Evolutionary conservation across 2,329 filamentous ascomycete species (phyloP), one percentile per base, ranked within the genome.

Genomic region (Pseudogymnoascus sp.): DNA sequence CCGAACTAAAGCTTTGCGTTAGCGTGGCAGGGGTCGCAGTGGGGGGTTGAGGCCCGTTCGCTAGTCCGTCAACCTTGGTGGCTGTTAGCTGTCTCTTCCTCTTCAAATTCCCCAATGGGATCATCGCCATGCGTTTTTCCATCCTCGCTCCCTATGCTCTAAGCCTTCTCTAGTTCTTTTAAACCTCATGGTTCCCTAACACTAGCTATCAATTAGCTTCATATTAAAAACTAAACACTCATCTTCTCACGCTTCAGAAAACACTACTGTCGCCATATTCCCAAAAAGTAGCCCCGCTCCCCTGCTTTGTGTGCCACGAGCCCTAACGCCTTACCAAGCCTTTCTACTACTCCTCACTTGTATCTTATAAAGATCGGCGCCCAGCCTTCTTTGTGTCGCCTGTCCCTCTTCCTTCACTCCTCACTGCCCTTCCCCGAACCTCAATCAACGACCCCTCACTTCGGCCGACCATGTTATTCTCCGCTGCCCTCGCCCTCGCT

Each of bases 401-500:
- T 45, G 12, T 6, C 41, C 21, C 12, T 45, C 12, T 26, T 45
- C 41, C 41, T 45, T 45, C 21, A 45, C 21, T 45, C 41, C 21
- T 26, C 41, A 45, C 21, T 8, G 41, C 41, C 21, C 21, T 45
- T 26, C 41, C 41, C 12, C 2, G 21, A 45, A 45, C 41, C 41
- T n/a, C 21, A 45, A 45, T 45, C 21, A 12, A 45, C 14, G 41
- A 45, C 41, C 12, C 41, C 41, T 45, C 41, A 45, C 41, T 26
- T 45, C 41, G 21, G 23, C 26, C 26, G 41, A 26, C 29, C 33
- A 33, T 43, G 23, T 52, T 31, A 35, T 64, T 41, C 10, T 21
- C 45, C 62, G 14, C 64, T 8, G 45, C 16, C 12, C 33, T 65
- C 35, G 19, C 21, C 41, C 58, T 43, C 43, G 33, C 41, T 41